A percentile compares a stretch with the other conserved stretches of the same genome.
These are phyloP conservation scores for Silene vulgaris DNA, from an alignment of 179 eudicot species.

Conservation along the genomic window DNA sequence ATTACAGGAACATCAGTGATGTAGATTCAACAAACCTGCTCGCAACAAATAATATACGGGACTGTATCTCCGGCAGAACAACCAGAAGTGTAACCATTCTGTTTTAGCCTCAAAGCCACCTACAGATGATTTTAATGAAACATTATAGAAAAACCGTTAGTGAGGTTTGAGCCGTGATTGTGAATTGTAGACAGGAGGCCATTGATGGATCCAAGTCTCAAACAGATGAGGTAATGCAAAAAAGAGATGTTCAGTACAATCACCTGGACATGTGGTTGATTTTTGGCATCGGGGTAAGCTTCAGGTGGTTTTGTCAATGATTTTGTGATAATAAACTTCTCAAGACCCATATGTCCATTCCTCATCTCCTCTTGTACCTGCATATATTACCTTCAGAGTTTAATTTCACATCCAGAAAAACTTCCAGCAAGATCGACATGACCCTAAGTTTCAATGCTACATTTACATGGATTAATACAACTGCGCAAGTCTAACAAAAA, in stretches of 20 bases:
- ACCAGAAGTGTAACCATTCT: conserved; percentile 66
- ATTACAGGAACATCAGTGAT: background rate
- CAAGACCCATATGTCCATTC: conserved; percentile 74
- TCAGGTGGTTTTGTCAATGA: conserved; percentile 84
- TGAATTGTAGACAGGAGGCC: background rate
- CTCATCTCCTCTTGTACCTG: conserved; percentile 93
- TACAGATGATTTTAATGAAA: conserved; percentile 18
- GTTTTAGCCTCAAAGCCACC: conserved; percentile 88
- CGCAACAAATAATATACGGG: conserved; percentile 85
- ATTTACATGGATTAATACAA: background rate
- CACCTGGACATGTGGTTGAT: conserved; percentile 96
- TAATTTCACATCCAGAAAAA: conserved; percentile 9
- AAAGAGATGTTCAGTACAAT: conserved; percentile 25
- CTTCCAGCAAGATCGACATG: conserved; percentile 3
- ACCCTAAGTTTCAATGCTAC: background rate
- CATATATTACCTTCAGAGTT: conserved; percentile 13
- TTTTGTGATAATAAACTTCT: conserved; percentile 84
- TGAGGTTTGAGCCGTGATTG: background rate
- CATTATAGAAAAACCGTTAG: conserved; percentile 14
- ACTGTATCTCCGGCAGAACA: conserved; percentile 96
- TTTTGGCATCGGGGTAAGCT: conserved; percentile 93
- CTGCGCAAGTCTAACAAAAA: background rate
- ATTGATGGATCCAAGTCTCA: background rate
- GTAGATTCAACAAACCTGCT: conserved; percentile 56
- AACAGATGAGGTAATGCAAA: conserved; percentile 1